phyloP scores from a whole-genome alignment of 257 asterid genomes.

The Solanum rostratum region DNA sequence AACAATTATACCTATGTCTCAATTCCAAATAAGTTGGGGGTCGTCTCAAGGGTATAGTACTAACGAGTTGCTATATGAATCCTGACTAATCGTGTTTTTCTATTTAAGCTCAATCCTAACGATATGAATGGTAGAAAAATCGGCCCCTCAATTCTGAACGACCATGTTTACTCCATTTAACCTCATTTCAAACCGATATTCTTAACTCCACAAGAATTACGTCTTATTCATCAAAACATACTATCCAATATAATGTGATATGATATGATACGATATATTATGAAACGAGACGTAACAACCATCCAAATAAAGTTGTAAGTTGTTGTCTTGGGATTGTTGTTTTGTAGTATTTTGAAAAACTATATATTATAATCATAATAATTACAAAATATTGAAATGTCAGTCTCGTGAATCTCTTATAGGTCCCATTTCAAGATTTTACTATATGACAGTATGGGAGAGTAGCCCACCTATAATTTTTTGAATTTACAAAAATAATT shows the following conservation, averaged over 20 bases:
- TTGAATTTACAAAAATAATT: not conserved
- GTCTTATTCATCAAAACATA: too few species aligned
- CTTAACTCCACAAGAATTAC: too few species aligned
- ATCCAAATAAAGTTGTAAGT: not conserved
- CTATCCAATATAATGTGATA: too few species aligned
- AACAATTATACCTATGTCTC: not conserved
- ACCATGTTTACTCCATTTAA: not conserved
- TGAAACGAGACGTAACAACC: not conserved
- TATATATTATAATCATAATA: not conserved
- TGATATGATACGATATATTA: too few species aligned
- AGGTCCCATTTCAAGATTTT: constrained; percentile 1
- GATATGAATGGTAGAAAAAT: not conserved
- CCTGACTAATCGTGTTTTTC: too few species aligned
- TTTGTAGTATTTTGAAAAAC: not conserved
- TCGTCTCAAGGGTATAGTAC: not conserved
- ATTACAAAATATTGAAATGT: not conserved
- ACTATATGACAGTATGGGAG: not conserved
- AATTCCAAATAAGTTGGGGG: not conserved
- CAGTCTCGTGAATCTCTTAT: not conserved
- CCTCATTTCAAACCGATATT: not conserved
- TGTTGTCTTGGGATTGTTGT: not conserved
- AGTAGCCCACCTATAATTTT: not conserved
- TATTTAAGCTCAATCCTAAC: too few species aligned
- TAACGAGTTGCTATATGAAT: too few species aligned
- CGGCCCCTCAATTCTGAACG: not conserved